phyloP scores from a whole-genome alignment of 2,329 filamentous ascomycete genomes.

The Dactylellina sp. region DNA sequence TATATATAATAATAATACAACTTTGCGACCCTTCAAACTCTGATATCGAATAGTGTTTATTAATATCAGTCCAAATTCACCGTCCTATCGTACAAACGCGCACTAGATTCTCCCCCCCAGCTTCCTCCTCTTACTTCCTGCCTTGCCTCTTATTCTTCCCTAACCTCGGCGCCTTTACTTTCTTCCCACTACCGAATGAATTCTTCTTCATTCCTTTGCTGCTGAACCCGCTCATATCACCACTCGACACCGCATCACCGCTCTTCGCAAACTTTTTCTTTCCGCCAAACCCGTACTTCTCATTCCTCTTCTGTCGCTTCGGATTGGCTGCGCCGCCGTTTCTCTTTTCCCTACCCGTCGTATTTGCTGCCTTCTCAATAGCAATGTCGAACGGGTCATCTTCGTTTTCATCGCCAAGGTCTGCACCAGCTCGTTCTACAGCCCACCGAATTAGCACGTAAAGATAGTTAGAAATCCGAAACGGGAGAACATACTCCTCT shows the following conservation, averaged over 20 bases:
- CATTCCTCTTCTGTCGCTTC: slow-evolving; percentile 93
- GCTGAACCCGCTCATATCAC: slow-evolving; percentile 83
- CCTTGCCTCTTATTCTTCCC: slow-evolving; percentile 64
- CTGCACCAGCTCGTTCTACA: slow-evolving; percentile 83
- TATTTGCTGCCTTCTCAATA: slow-evolving; percentile 75
- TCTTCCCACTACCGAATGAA: slow-evolving; percentile 60
- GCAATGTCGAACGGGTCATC: slow-evolving; percentile 91
- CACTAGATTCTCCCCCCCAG: not conserved
- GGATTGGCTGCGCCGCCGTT: slow-evolving; percentile 66
- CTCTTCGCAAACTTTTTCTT: slow-evolving; percentile 95
- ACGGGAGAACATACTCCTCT: slow-evolving; percentile 80
- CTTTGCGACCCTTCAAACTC: too few species aligned
- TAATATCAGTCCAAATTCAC: not conserved
- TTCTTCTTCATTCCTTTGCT: slow-evolving; percentile 67
- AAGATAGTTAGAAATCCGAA: slow-evolving; percentile 13
- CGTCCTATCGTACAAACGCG: slow-evolving; percentile 45
- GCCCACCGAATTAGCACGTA: slow-evolving; percentile 22
- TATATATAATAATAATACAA: not conserved
- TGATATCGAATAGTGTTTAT: too few species aligned
- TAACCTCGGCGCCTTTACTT: slow-evolving; percentile 61
- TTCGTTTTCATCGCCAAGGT: slow-evolving; percentile 76
- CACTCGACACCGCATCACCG: slow-evolving; percentile 83
- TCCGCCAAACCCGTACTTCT: slow-evolving; percentile 94
- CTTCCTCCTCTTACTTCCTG: slow-evolving; percentile 20
- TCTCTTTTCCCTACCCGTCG: slow-evolving; percentile 61